Percentiles rank a stretch among this genome's conserved stretches.
Evolutionary conservation across 2,329 filamentous ascomycete genomes (phyloP).

Genomic region (Hymenoscyphus fraxineus): DNA sequence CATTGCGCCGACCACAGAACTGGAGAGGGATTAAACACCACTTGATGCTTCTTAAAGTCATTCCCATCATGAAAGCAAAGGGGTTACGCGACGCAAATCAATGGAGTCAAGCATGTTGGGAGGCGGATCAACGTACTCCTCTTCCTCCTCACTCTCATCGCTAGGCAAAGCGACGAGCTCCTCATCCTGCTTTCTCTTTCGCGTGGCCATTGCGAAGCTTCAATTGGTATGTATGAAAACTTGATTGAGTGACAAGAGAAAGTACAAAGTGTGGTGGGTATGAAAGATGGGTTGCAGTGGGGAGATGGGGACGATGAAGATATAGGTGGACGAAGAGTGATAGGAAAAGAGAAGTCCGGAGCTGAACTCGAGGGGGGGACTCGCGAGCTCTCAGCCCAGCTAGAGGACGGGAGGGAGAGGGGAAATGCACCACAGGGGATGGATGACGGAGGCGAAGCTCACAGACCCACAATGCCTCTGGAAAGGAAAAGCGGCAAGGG

Average conservation of each 20-base stretch:
- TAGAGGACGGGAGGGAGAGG: not conserved
- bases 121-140: constrained; percentile 26
- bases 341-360: constrained; percentile 7
- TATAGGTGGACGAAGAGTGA: constrained; percentile 6
- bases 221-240: not conserved
- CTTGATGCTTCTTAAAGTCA: not conserved
- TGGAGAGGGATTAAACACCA: not conserved
- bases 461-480: constrained; percentile 1
- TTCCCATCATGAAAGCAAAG: not conserved
- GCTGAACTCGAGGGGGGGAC: not conserved
- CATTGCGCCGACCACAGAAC: not conserved
- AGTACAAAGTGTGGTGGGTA: not conserved
- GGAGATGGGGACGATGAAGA: not conserved
- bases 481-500: constrained; percentile 3
- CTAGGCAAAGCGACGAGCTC: constrained; percentile 33
- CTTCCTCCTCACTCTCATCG: constrained; percentile 32
- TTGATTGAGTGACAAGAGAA: not conserved
- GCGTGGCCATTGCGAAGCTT: constrained; percentile 20
- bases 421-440: not conserved
- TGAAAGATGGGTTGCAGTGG: not conserved
- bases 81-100: not conserved
- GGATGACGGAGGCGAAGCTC: constrained; percentile 2
- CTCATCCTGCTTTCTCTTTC: constrained; percentile 32
- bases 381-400: not conserved
- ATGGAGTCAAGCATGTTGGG: not conserved